Evolutionary conservation across 1,284 basidiomycete species (phyloP), one percentile per base, ranked within the genome.

Genomic region (Heliocybe sulcata): DNA sequence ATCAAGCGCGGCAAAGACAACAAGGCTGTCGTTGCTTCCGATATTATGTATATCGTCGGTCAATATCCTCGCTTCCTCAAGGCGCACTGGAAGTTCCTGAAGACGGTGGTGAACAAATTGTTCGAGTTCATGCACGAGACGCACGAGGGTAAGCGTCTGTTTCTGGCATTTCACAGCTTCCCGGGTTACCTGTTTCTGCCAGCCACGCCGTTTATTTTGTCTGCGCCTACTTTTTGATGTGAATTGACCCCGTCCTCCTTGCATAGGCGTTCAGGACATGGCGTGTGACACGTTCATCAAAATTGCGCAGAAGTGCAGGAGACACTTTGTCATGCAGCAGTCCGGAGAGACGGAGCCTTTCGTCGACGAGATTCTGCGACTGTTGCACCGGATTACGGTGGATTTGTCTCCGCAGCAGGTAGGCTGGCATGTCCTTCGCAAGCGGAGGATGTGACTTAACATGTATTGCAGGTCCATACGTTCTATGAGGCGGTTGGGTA

Each of bases 71-170:
- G 97, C 31, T 99, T 99, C 86, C 85, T 99, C 66, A 99, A 99
- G 71, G 97, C 97, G 22, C 97, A 99, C 70, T 99, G 97, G 97
- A 99, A 98, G 76, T 99, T 99, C 83, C 76, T 99, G 69, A 99
- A 99, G 80, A 99, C 97, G 2, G 97, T 99, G 52, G 97, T 99
- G 61, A 99, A 99, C 78, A 99, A 99, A 74, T 79, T 99, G 19
- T 99, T 99, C 71, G 97, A 99, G 71, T 99, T 99, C 70, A 99
- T 99, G 95, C 97, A 99, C 73, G 97, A 99, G 75, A 98, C 94
- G 0, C 97, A 99, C 67, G 97, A 99, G 77, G 95, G 94, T 85
- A 20, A 42, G 38, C 38, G 6, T 45, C 35, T 54, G 22, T 22
- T 47, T 27, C 54, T 47, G 47, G 16, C 51, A 23, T 23, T 53